Evolutionary conservation across 306 rosid genomes (phyloP), one percentile per base, ranked within the genome.

Genomic region (Corylus avellana): DNA sequence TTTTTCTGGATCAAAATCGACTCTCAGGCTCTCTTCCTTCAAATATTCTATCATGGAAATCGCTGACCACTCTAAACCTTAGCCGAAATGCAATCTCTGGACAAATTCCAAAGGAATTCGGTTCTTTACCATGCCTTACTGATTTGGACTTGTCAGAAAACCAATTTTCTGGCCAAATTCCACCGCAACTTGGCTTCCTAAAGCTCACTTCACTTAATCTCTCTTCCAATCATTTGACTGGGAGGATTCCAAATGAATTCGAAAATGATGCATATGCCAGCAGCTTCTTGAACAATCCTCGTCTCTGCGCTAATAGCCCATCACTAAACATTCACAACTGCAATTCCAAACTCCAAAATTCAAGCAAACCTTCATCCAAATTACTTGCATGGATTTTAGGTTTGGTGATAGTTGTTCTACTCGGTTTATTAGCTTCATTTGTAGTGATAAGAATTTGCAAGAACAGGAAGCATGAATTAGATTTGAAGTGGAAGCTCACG

Each of bases 101-200:
- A 29, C 72, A 80, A 47, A 86, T 93, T 53, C 92, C 93, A 0
- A 81, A 12, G 13, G 10, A 77, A 16, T 59, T 93, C 54, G 90
- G 89, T 72, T 17, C 0, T 7, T 81, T 87, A 72, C 84, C 84
- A 1, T 32, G 0, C 16, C 97, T 93, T 13, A 79, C 35, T 7
- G 77, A 11, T 1, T 88, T 93, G 37, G 95, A 93, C 86, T 79
- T 93, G 14, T 93, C 98, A 12, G 85, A 84, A 54, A 93, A 91
- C 71, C 88, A 80, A 75, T 71, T 94, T 35, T 88, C 97, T 7
- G 98, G 97, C 54, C 25, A 79, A 74, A 63, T 94, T 83, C 98
- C 98, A 18, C 4, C 77, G 35, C 57, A 14, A 42, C 53, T 79
- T 17, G 85, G 80, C 46, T 6, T 0, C 47, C 76, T 55, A 50